Percentiles rank a stretch among this genome's conserved stretches.
Evolutionary conservation across 768 basidiomycete species (phyloP).

Genomic region (Tricholoma sp.): DNA sequence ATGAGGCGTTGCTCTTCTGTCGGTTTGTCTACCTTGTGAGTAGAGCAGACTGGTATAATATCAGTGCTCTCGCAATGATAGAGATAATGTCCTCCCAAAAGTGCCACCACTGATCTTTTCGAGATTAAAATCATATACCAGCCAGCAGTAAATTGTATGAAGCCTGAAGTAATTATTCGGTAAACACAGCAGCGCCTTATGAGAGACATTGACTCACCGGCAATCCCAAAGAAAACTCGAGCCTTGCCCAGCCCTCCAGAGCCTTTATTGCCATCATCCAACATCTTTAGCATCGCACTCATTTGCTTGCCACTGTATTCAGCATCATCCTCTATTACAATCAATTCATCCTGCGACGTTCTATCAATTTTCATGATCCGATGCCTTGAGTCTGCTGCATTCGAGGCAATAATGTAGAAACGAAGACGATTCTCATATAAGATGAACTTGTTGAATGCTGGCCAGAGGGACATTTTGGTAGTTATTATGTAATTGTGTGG

Average conservation of each 20-base stretch:
- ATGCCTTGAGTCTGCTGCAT: conserved; percentile 82
- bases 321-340: conserved; percentile 81
- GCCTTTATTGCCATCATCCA: conserved; percentile 89
- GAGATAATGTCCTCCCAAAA: conserved; percentile 92
- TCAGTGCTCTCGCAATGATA: conserved; percentile 95
- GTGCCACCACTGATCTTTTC: conserved; percentile 86
- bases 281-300: conserved; percentile 87
- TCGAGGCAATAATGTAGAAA: conserved; percentile 90
- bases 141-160: conserved; percentile 90
- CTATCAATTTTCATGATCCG: conserved; percentile 93
- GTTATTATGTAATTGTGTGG: too few species aligned
- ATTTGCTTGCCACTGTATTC: conserved; percentile 89
- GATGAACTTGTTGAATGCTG: conserved; percentile 77
- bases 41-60: conserved; percentile 70
- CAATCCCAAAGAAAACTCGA: conserved; percentile 77
- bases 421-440: conserved; percentile 90
- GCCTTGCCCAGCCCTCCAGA: conserved; percentile 83
- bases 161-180: conserved; percentile 45
- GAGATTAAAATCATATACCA: conserved; percentile 94
- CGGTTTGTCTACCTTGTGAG: conserved; percentile 82
- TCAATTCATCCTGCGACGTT: conserved; percentile 68
- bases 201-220: conserved; percentile 40
- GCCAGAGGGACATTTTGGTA: too few species aligned
- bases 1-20: conserved; percentile 86
- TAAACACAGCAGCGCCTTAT: neutral